Evolutionary conservation across 495 filamentous ascomycete genomes (phyloP).

Genomic region (Aspergillus nidulans): DNA sequence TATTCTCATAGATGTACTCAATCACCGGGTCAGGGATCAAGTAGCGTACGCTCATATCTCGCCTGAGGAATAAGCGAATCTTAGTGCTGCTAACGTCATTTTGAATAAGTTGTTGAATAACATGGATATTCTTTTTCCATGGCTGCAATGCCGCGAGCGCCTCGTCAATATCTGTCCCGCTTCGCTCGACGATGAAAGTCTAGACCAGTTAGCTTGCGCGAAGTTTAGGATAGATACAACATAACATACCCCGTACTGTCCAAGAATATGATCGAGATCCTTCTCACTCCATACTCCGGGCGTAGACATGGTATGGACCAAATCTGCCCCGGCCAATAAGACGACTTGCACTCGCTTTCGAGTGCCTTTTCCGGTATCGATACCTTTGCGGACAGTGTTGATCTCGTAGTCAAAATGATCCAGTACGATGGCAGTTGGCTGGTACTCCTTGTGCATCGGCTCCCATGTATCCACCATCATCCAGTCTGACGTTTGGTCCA

Average conservation of each 20-base stretch:
- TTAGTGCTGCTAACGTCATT: conserved; percentile 90
- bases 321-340: conserved; percentile 75
- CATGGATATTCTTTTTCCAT: conserved; percentile 74
- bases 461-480: conserved; percentile 86
- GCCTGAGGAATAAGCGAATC: conserved; percentile 75
- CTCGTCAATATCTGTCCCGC: conserved; percentile 84
- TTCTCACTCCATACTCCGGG: conserved; percentile 73
- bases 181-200: conserved; percentile 84
- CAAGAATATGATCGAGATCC: conserved; percentile 85
- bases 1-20: conserved; percentile 72
- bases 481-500: conserved; percentile 69
- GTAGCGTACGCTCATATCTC: conserved; percentile 73
- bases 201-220: conserved; percentile 14
- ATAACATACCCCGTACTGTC: conserved; percentile 62
- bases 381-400: conserved; percentile 70
- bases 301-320: conserved; percentile 81
- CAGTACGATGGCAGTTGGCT: conserved; percentile 81
- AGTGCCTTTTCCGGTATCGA: conserved; percentile 60
- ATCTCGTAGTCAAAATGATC: conserved; percentile 89
- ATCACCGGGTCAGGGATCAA: conserved; percentile 63
- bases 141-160: conserved; percentile 69
- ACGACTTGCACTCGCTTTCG: conserved; percentile 61
- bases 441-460: conserved; percentile 69
- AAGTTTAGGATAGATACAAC: background rate
- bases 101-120: conserved; percentile 83